phyloP scores from a whole-genome alignment of 2,329 filamentous ascomycete genomes.

The Neopestalotiopsis sp. region DNA sequence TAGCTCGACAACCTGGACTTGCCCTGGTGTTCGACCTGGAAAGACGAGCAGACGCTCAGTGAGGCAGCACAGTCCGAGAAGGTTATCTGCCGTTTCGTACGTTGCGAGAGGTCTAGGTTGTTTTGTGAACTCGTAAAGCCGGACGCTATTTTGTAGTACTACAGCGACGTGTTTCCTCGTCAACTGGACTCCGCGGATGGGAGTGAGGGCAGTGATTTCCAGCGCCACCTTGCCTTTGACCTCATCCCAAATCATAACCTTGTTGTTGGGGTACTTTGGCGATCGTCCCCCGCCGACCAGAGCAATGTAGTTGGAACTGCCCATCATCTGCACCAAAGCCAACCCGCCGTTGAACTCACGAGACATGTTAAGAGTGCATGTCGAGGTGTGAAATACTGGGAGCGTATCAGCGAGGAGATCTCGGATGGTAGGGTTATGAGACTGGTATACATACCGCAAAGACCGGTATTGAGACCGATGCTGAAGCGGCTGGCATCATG shows the following conservation, averaged over 20 bases:
- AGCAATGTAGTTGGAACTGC: conserved; percentile 84
- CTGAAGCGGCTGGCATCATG: conserved; percentile 84
- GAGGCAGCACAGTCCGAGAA: conserved; percentile 79
- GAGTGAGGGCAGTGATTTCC: conserved; percentile 81
- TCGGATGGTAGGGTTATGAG: not conserved
- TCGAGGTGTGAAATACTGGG: conserved; percentile 25
- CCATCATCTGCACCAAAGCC: conserved; percentile 84
- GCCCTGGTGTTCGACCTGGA: conserved; percentile 84
- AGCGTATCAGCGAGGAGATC: not conserved
- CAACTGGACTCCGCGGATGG: conserved; percentile 80
- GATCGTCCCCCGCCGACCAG: conserved; percentile 86
- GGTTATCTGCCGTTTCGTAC: conserved; percentile 88
- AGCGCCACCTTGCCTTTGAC: conserved; percentile 73
- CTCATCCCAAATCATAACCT: conserved; percentile 95
- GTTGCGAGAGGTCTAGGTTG: conserved; percentile 72
- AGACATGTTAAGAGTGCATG: conserved; percentile 12
- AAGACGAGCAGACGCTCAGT: conserved; percentile 78
- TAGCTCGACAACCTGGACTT: conserved; percentile 86
- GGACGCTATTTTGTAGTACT: conserved; percentile 80
- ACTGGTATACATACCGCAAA: conserved; percentile 68
- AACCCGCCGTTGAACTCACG: conserved; percentile 80
- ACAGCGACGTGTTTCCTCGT: conserved; percentile 79
- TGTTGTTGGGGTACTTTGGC: conserved; percentile 87
- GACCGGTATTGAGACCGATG: conserved; percentile 84
- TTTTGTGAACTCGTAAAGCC: conserved; percentile 80